These are phyloP conservation scores for Claviceps sp. DNA, from an alignment of 2,329 filamentous ascomycete species.

Conservation along the genomic window DNA sequence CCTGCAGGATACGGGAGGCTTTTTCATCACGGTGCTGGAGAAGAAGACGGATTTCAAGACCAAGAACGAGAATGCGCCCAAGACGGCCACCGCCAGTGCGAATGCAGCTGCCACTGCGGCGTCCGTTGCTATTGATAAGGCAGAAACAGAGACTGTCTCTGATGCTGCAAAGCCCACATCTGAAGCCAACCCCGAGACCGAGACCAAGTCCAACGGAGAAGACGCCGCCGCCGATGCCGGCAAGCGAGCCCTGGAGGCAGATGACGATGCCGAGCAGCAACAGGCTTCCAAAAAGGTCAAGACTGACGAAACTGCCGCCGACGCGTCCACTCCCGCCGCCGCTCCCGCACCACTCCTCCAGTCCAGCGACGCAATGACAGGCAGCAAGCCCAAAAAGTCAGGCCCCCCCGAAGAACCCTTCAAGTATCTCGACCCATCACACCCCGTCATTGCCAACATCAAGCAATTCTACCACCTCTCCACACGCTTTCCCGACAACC, in stretches of 20 bases:
- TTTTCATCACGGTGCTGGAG: constrained; percentile 92
- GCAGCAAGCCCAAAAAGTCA: constrained; percentile 26
- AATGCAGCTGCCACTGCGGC: constrained; percentile 5
- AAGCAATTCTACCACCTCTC: constrained; percentile 77
- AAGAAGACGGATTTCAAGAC: constrained; percentile 79
- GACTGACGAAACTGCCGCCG: constrained; percentile 17
- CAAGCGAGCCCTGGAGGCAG: constrained; percentile 22
- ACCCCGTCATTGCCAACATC: constrained; percentile 65
- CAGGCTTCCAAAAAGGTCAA: constrained; percentile 36
- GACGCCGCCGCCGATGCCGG: constrained; percentile 18
- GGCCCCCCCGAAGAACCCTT: constrained; percentile 75
- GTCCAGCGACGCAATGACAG: constrained; percentile 10
- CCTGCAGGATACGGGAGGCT: constrained; percentile 88
- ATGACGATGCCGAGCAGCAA: constrained; percentile 20
- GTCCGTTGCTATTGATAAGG: constrained; percentile 6
- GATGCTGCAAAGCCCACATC: constrained; percentile 10
- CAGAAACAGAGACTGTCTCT: constrained; percentile 11
- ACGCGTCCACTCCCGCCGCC: constrained; percentile 9
- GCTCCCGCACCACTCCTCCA: constrained; percentile 6
- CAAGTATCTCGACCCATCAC: constrained; percentile 68
- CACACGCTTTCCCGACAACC: constrained; percentile 69
- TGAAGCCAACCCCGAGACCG: constrained; percentile 17
- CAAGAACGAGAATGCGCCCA: constrained; percentile 51
- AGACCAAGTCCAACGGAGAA: constrained; percentile 8
- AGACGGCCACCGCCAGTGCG: constrained; percentile 12